phyloP scores from a whole-genome alignment of 2,329 filamentous ascomycete genomes.

The Blastomyces percursus region DNA sequence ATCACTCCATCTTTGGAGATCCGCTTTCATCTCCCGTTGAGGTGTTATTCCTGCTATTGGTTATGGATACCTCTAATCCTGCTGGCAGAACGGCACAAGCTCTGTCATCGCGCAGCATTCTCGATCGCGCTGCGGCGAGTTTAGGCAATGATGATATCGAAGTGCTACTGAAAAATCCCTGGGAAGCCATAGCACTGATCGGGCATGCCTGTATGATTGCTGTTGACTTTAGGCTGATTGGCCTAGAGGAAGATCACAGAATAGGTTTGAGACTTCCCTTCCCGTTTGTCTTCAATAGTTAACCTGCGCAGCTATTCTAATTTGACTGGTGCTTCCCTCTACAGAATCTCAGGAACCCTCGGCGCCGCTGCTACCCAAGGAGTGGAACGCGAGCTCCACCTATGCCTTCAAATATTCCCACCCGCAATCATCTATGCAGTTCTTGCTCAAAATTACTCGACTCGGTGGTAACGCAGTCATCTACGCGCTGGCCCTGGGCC shows the following conservation, averaged over 20 bases:
- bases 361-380: slow-evolving; percentile 51
- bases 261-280: slow-evolving; percentile 42
- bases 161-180: slow-evolving; percentile 37
- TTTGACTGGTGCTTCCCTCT: neutral
- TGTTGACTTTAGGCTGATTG: slow-evolving; percentile 68
- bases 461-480: slow-evolving; percentile 77
- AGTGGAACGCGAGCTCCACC: slow-evolving; percentile 67
- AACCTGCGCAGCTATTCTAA: neutral
- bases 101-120: slow-evolving; percentile 21
- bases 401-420: slow-evolving; percentile 83
- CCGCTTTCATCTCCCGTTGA: neutral
- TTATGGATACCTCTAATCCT: neutral
- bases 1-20: neutral
- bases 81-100: neutral
- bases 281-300: neutral
- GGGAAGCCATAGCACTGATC: slow-evolving; percentile 75
- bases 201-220: slow-evolving; percentile 72
- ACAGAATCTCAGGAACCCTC: slow-evolving; percentile 20
- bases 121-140: slow-evolving; percentile 25
- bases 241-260: slow-evolving; percentile 71
- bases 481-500: slow-evolving; percentile 64
- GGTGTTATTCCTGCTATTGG: neutral
- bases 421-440: slow-evolving; percentile 72
- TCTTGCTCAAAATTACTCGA: slow-evolving; percentile 68
- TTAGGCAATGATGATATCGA: slow-evolving; percentile 20